Percentiles rank a stretch among this genome's conserved stretches.
phyloP scores from a whole-genome alignment of 768 basidiomycete genomes.

The Pleurotus citrinopileatus region DNA sequence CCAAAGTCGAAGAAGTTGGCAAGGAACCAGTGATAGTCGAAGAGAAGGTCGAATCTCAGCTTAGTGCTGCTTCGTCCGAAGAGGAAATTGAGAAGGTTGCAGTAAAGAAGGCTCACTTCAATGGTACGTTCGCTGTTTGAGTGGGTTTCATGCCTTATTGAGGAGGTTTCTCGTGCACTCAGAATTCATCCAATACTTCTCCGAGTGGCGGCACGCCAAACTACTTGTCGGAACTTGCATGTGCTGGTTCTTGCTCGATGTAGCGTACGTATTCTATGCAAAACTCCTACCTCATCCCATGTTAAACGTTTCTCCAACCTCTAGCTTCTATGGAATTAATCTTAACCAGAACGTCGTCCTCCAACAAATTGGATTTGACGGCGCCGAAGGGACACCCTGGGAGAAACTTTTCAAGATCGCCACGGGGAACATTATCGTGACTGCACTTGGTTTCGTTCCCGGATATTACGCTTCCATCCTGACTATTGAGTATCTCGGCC shows the following conservation, averaged over 20 bases:
- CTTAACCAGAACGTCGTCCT: constrained; percentile 60
- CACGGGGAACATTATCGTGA: constrained; percentile 54
- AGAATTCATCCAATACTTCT: constrained; percentile 70
- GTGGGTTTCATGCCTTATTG: not conserved
- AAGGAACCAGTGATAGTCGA: constrained; percentile 13
- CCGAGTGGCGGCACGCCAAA: constrained; percentile 68
- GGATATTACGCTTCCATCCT: constrained; percentile 71
- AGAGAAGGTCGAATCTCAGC: constrained; percentile 13
- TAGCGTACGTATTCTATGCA: constrained; percentile 46
- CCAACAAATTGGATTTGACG: constrained; percentile 52
- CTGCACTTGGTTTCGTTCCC: constrained; percentile 70
- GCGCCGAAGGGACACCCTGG: constrained; percentile 45
- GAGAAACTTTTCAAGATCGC: constrained; percentile 50
- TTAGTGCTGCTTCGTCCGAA: constrained; percentile 7
- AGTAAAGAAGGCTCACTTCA: constrained; percentile 50
- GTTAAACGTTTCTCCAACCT: not conserved
- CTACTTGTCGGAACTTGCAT: constrained; percentile 62
- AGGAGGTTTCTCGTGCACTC: not conserved
- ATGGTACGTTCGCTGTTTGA: constrained; percentile 27
- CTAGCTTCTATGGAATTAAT: constrained; percentile 66
- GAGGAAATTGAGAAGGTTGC: constrained; percentile 19
- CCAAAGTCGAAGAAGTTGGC: constrained; percentile 11
- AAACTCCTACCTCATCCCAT: not conserved
- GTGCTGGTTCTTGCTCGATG: constrained; percentile 77
- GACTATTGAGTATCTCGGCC: constrained; percentile 68